phyloP scores from a whole-genome alignment of 305 asterid species.

The Lippia alba region DNA sequence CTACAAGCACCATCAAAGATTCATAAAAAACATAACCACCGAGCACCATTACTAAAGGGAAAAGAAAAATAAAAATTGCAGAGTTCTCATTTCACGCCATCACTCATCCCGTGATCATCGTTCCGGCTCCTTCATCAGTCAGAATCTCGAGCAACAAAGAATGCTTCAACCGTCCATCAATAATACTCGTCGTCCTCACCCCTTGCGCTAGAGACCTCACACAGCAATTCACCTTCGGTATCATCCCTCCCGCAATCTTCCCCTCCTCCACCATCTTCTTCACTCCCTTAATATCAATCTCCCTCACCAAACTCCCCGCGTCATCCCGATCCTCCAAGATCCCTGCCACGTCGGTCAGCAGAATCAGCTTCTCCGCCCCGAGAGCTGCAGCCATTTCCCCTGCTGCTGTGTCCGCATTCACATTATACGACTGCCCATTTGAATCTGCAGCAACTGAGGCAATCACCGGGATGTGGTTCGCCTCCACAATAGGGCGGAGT shows the following conservation, averaged over 20 bases:
- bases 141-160: slow-evolving; percentile 87
- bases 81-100: neutral
- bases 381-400: slow-evolving; percentile 86
- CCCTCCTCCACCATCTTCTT: slow-evolving; percentile 75
- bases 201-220: slow-evolving; percentile 88
- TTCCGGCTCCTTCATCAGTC: slow-evolving; percentile 86
- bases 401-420: slow-evolving; percentile 87
- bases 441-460: slow-evolving; percentile 83
- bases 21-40: too few relatives aligned
- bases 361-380: slow-evolving; percentile 83
- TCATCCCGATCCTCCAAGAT: slow-evolving; percentile 63
- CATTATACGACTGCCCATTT: slow-evolving; percentile 67
- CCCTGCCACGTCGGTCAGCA: slow-evolving; percentile 84
- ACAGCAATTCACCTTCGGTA: slow-evolving; percentile 84
- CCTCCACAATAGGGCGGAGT: slow-evolving; percentile 66
- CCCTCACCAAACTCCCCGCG: slow-evolving; percentile 73
- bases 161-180: slow-evolving; percentile 85
- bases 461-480: slow-evolving; percentile 77
- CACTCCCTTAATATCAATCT: slow-evolving; percentile 80
- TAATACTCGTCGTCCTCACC: slow-evolving; percentile 79
- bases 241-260: slow-evolving; percentile 85
- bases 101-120: slow-evolving; percentile 78
- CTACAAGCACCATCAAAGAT: too few relatives aligned
- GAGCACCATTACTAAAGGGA: too few relatives aligned
- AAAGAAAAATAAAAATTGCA: too few relatives aligned